Evolutionary conservation across 108 stramenopile species (phyloP).

Genomic region (Aurantiochytrium sp.): DNA sequence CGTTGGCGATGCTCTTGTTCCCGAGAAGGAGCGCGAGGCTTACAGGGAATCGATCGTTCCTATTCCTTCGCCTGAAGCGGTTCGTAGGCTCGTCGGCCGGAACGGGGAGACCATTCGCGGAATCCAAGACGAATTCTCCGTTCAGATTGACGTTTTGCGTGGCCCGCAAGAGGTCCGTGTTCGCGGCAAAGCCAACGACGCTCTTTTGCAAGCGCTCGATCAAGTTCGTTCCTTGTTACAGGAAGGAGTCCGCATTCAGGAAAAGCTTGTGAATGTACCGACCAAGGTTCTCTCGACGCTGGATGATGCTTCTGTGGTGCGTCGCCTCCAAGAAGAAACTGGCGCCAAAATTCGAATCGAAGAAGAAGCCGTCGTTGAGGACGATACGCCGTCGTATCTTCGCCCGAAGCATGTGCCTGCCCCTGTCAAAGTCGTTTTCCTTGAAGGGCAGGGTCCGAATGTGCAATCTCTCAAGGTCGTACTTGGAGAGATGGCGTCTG

Average conservation of each 20-base stretch:
- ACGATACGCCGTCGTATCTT: background rate
- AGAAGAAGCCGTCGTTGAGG: background rate
- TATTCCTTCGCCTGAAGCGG: background rate
- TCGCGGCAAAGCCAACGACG: background rate
- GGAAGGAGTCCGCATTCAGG: background rate
- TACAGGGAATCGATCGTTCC: background rate
- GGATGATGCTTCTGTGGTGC: background rate
- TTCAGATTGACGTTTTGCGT: background rate
- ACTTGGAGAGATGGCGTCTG: background rate
- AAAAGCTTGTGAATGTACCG: background rate
- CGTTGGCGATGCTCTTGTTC: background rate
- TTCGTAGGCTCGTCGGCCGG: background rate
- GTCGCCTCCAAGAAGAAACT: background rate
- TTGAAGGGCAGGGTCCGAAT: background rate
- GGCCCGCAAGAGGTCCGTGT: background rate
- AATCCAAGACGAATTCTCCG: background rate
- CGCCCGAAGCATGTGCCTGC: background rate
- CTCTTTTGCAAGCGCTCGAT: background rate
- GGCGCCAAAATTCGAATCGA: background rate
- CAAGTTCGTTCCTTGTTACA: background rate
- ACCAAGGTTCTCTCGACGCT: background rate
- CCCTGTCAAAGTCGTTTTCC: background rate
- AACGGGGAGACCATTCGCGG: background rate
- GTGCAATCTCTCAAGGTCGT: background rate
- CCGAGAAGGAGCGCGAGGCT: background rate